Conservation (phyloP, 192 early-diverging fungal species). For the Globomyces pollinis-pini region DNA sequence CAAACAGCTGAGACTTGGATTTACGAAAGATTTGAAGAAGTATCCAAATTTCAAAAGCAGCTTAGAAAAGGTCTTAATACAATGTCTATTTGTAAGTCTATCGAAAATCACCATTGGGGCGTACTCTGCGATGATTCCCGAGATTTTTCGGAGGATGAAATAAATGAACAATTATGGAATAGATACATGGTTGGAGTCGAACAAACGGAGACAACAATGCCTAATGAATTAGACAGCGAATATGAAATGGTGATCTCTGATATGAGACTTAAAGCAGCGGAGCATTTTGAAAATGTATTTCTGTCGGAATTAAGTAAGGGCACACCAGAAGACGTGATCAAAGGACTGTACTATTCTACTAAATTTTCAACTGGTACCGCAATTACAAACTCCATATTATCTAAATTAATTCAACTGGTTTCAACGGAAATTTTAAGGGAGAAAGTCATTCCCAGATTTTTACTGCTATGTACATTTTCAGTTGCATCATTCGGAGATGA, state of each 20-base stretch:
- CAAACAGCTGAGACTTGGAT: background rate
- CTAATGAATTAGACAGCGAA: background rate
- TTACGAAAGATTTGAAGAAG: background rate
- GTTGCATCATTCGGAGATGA: conserved; percentile 13
- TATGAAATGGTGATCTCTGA: background rate
- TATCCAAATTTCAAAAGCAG: too few species aligned
- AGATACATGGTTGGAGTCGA: background rate
- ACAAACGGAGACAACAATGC: too few species aligned
- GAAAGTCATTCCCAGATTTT: conserved; percentile 23
- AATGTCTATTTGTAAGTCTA: too few species aligned
- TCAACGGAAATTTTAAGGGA: conserved; percentile 12
- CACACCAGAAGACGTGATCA: background rate
- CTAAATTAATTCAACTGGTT: background rate
- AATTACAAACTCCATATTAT: background rate
- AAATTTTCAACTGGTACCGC: background rate
- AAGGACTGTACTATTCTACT: background rate
- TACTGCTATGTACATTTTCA: conserved; percentile 22
- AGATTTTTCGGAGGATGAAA: background rate
- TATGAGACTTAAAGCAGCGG: background rate
- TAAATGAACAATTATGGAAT: background rate
- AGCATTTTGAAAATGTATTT: background rate
- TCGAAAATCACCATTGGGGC: background rate
- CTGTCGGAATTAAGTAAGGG: background rate
- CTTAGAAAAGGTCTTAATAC: background rate
- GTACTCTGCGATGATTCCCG: background rate